A percentile compares a stretch with the other conserved stretches of the same genome.
phyloP scores from a whole-genome alignment of 73 alveolate species.

The Uronychia binucleata region DNA sequence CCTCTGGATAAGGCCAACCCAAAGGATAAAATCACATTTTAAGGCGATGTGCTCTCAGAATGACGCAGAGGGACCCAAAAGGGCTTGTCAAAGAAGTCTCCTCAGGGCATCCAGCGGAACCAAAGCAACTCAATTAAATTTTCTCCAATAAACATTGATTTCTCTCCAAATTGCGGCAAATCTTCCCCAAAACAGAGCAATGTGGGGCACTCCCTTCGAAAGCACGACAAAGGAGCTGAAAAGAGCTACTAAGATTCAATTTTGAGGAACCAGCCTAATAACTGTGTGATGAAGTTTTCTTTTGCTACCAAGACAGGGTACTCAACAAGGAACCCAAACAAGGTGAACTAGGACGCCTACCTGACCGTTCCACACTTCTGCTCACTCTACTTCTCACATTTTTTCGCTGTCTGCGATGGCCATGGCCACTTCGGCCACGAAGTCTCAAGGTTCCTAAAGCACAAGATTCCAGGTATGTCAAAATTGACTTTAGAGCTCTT shows the following conservation, averaged over 20 bases:
- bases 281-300: constrained; percentile 35
- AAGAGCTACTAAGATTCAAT: not conserved
- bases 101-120: not conserved
- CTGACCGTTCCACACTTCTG: constrained; percentile 22
- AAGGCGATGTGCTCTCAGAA: not conserved
- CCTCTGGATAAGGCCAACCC: not conserved
- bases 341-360: constrained; percentile 33
- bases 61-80: not conserved
- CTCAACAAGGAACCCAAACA: constrained; percentile 44
- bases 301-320: constrained; percentile 54
- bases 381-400: constrained; percentile 47
- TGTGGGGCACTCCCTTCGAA: not conserved
- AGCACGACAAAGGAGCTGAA: not conserved
- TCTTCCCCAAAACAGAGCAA: not conserved
- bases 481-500: not conserved
- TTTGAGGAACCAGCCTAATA: not conserved
- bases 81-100: not conserved
- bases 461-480: constrained; percentile 62
- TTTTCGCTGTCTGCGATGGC: constrained; percentile 89
- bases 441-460: constrained; percentile 70
- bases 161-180: not conserved
- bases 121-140: not conserved
- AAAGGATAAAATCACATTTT: not conserved
- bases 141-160: not conserved
- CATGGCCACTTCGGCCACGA: constrained; percentile 91